A percentile compares a stretch with the other conserved stretches of the same genome.
Conservation (phyloP, 2,329 filamentous ascomycete genomes). For the Colletotrichum sp. region DNA sequence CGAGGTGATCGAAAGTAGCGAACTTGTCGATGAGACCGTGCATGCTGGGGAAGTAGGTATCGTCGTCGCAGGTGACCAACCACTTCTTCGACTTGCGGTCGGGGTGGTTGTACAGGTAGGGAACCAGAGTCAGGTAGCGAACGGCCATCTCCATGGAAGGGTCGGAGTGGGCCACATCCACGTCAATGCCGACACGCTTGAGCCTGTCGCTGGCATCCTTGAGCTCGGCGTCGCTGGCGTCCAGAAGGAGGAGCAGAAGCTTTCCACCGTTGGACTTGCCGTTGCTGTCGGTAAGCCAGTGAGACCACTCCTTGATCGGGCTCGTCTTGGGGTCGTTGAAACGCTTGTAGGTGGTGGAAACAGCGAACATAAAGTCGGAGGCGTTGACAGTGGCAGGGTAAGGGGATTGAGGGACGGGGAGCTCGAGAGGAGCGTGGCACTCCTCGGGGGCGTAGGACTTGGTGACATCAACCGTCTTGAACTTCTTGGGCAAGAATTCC, state of each 20-base stretch:
- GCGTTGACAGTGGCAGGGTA: conserved; percentile 56
- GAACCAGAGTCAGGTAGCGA: conserved; percentile 60
- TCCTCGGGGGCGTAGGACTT: conserved; percentile 44
- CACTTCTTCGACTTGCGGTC: conserved; percentile 57
- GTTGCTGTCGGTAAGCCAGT: conserved; percentile 63
- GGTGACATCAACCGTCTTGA: conserved; percentile 53
- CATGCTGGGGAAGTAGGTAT: conserved; percentile 69
- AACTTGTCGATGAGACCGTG: conserved; percentile 57
- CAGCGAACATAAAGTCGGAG: conserved; percentile 63
- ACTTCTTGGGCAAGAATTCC: conserved; percentile 49
- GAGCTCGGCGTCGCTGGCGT: conserved; percentile 56
- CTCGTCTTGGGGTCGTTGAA: conserved; percentile 56
- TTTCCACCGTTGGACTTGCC: conserved; percentile 63
- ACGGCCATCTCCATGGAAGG: conserved; percentile 61
- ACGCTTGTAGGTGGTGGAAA: conserved; percentile 62
- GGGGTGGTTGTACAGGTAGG: conserved; percentile 57
- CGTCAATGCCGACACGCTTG: conserved; percentile 56
- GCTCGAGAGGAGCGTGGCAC: conserved; percentile 55
- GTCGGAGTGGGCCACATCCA: conserved; percentile 61
- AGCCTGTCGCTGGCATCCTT: conserved; percentile 53
- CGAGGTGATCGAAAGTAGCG: conserved; percentile 53
- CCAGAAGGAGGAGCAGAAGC: conserved; percentile 58
- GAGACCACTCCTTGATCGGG: conserved; percentile 63
- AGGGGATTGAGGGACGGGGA: conserved; percentile 56
- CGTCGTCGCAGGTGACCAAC: conserved; percentile 68